Base-by-base conservation (phyloP, 2,329 filamentous ascomycete species). In the Sarocladiaceae sp. region DNA sequence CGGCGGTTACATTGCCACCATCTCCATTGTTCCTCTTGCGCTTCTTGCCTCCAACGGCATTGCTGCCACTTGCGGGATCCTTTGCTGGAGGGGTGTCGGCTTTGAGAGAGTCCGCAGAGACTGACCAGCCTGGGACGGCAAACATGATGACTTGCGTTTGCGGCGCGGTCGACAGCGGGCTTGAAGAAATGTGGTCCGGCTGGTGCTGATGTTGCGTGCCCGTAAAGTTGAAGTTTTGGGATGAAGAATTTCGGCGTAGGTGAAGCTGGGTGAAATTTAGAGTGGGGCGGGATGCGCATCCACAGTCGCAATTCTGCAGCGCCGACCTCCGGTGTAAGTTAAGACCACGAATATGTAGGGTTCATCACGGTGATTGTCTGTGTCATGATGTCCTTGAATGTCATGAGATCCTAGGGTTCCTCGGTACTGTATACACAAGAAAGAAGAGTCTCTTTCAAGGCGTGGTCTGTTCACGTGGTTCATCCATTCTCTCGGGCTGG, bases 51-150 rank as follows among this genome's bases (percentile, higher is more conserved):
- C 73, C 78, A 53, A 60, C 24, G 55, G 55, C 37, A 55, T 57
- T 7, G 60, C 52, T 41, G 62, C 49, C 10, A 52, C 48, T 49
- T 70, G 11, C 23, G 29, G 18, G 16, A 18, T 20, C 19, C 19
- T 29, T 21, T 13, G 26, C 16, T n/a, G 35, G 20, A 16, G 27
- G 29, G 3, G 43, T 75, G 65, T 95, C 88, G 23, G 79, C 66
- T 64, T 88, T 88, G 51, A 94, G 77, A 43, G 69, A 70, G 52
- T 81, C 78, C 49, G 83, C 76, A 45, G 87, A 80, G 27, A 96
- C 74, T 31, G 88, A 88, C 90, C 91, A 96, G 54, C 93, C 93
- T 57, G 87, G 86, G 23, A 97, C 90, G 9, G 89, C 83, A 64
- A 97, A 97, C 91, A 97, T 91, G 46, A 37, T 52, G 44, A 43